Evolutionary conservation across 139 green algal species (phyloP).

Genomic region (Chlamydomonas urium): DNA sequence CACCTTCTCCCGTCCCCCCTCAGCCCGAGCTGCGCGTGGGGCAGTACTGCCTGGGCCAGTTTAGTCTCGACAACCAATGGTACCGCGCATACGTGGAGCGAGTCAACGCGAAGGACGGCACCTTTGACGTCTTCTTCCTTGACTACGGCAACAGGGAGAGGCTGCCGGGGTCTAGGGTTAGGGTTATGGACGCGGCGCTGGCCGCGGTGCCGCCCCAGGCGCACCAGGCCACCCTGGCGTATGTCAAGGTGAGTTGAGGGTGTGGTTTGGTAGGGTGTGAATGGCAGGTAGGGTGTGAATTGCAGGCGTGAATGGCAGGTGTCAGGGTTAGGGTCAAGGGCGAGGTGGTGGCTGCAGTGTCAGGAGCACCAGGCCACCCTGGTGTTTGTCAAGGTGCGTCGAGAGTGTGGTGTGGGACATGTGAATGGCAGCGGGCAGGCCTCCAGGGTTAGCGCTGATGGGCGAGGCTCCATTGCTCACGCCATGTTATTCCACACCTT

Average conservation of each 20-base stretch:
- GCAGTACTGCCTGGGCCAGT: conserved; percentile 66
- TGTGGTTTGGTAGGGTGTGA: neutral
- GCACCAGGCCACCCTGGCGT: conserved; percentile 45
- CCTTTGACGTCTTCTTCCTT: conserved; percentile 83
- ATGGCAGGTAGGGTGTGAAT: too few relatives aligned
- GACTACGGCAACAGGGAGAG: conserved; percentile 89
- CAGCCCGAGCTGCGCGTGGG: conserved; percentile 55
- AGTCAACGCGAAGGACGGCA: conserved; percentile 26
- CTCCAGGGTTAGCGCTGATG: too few relatives aligned
- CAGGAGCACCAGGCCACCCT: conserved; percentile 52
- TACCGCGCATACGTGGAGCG: conserved; percentile 61
- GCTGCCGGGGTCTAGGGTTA: conserved; percentile 34
- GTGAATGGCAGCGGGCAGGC: too few relatives aligned
- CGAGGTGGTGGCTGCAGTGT: conserved; percentile 62
- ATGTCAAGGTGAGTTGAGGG: conserved; percentile 56
- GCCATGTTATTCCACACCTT: too few relatives aligned
- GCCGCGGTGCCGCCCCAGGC: conserved; percentile 69
- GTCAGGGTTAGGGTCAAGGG: conserved; percentile 57
- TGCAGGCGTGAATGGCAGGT: conserved; percentile 49
- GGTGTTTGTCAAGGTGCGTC: conserved; percentile 56
- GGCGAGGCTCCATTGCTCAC: too few relatives aligned
- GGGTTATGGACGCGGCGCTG: conserved; percentile 61
- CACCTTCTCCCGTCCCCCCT: too few relatives aligned
- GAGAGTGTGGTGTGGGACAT: neutral
- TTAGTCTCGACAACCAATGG: conserved; percentile 73